Evolutionary conservation across 2,329 filamentous ascomycete species (phyloP), one percentile per base, ranked within the genome.

Genomic region (Myriosclerotinia curreyana): DNA sequence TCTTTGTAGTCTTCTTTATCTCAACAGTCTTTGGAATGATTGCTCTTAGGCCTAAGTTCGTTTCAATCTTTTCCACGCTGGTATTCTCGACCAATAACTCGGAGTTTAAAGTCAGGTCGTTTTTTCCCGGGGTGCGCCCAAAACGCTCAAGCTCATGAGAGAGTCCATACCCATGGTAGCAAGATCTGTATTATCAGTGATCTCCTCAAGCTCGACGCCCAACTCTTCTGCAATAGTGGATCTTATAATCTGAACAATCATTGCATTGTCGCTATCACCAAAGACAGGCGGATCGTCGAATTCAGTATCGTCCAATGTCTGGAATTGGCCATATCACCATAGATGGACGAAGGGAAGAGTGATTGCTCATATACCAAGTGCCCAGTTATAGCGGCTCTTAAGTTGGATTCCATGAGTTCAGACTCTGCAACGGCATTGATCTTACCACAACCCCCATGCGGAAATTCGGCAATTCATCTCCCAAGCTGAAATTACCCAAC

Each of bases 251-350:
- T 60, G 54, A 15, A 65, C 44, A 20, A 62, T 55, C 38, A 36
- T 49, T n/a, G 56, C 63, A 17, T 61, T 55, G 4, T 65, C 58
- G 22, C 34, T 51, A 11, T 44, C 46, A 1, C 17, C 28, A 15
- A 17, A 22, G 12, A 22, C 58, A 7, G 62, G 31, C 20, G 40
- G 50, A 25, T 17, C 22, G n/a, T 65, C 58, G 11, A 42, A 34
- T 14, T 61, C 42, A 36, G 40, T n/a, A 20, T 61, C 56, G 22
- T 55, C 42, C 7, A n/a, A n/a, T n/a, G n/a, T n/a, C n/a, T n/a
- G n/a, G n/a, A n/a, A n/a, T n/a, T n/a, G n/a, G n/a, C 83, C 76
- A 86, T 84, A 67, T 86, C 84, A 14, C 81, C 83, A 68, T 86
- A 86, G 25, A 87, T 70, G 1, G 77, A 77, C n/a, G 72, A 72